Evolutionary conservation across 2,329 filamentous ascomycete genomes (phyloP), one percentile per base, ranked within the genome.

Genomic region (Fusarium solani-melongenae): DNA sequence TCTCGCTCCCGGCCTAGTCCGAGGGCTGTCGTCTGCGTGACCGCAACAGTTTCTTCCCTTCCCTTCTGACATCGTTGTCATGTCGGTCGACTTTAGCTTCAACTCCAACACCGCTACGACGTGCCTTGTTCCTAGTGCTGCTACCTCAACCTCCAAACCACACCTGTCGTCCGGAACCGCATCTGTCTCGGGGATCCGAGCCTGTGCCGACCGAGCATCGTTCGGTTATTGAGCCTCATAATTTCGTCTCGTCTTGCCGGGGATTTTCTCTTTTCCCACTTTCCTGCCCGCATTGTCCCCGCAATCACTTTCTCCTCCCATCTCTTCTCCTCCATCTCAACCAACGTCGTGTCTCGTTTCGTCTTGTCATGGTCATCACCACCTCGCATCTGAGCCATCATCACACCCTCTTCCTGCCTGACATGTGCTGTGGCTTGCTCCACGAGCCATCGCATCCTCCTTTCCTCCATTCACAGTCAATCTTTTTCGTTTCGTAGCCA

Each of bases 151-250:
- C 31, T 27, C 17, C 24, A 38, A 56, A 34, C 51, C 36, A 58
- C 33, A 46, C 29, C 59, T 33, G 24, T 62, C 39, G 22, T 66
- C 59, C 61, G 39, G 59, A 71, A 62, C 46, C 57, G 39, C 27
- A 66, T 20, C 20, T 49, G n/a, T 55, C 65, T 74, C 71, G 71
- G 71, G 64, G 34, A 72, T 74, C 64, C 71, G 71, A 74, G 64
- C 62, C 36, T 59, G 44, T 59, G 65, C 71, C 71, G 71, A 73
- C 53, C 53, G n/a, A 64, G 55, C 41, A 62, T 69, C 39, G 46
- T 33, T 71, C 41, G 59, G 49, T 17, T n/a, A 36, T 64, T 27
- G 51, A 63, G 57, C 59, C 49, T 57, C 39, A 61, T 33, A 51
- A 31, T 72, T 60, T 51, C 61, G 17, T 72, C 65, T 51, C 55